Percentiles rank a stretch among this genome's conserved stretches.
phyloP scores from a whole-genome alignment of 2,329 filamentous ascomycete species.

The Clonostachys rosea region DNA sequence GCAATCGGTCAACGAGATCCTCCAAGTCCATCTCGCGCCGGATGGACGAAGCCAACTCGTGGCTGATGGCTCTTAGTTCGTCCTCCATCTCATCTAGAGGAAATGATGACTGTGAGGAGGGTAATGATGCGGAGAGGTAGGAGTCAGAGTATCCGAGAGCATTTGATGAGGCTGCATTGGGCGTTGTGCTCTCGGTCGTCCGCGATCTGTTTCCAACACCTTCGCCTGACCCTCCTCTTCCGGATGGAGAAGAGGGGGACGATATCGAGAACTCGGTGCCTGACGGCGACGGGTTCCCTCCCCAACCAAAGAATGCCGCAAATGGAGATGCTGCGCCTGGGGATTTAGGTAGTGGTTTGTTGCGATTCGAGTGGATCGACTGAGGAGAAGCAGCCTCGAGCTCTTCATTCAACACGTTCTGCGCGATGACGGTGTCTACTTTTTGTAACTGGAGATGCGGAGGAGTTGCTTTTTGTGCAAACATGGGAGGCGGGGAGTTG shows the following conservation, averaged over 20 bases:
- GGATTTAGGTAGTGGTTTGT: conserved; percentile 52
- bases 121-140: conserved; percentile 41
- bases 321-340: conserved; percentile 42
- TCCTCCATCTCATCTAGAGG: conserved; percentile 87
- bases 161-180: conserved; percentile 33
- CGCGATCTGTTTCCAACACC: conserved; percentile 17
- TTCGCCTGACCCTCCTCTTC: too few species aligned
- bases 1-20: conserved; percentile 84
- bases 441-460: conserved; percentile 47
- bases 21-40: conserved; percentile 94
- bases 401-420: conserved; percentile 7
- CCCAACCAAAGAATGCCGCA: conserved; percentile 52
- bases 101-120: conserved; percentile 28
- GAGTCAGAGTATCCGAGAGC: conserved; percentile 45
- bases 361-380: conserved; percentile 20
- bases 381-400: conserved; percentile 16
- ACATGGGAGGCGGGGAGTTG: conserved; percentile 38
- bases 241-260: conserved; percentile 46
- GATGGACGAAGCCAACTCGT: conserved; percentile 89
- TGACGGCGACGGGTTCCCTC: conserved; percentile 37
- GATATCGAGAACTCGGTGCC: conserved; percentile 45
- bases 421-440: conserved; percentile 23
- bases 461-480: conserved; percentile 42
- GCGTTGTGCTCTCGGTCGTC: conserved; percentile 23
- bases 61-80: conserved; percentile 88